A percentile compares a stretch with the other conserved stretches of the same genome.
These are phyloP conservation scores for Luvunga scandens DNA, from an alignment of 345 rosid species.

Conservation along the genomic window DNA sequence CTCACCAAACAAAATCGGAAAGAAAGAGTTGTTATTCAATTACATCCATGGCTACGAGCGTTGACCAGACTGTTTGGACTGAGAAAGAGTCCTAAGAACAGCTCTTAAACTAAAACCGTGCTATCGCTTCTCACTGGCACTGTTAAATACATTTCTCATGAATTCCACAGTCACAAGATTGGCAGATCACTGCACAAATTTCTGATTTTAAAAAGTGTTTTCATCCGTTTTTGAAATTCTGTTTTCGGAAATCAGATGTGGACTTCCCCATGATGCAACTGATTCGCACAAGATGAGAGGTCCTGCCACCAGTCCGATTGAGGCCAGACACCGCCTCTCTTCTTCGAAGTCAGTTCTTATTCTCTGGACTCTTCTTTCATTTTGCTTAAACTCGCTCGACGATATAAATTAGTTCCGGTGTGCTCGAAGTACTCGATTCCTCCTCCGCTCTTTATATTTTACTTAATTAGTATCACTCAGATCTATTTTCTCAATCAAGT, in stretches of 20 bases:
- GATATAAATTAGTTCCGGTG: neutral
- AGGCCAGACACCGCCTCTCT: conserved; percentile 15
- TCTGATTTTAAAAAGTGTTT: too few relatives aligned
- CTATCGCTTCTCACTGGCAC: too few relatives aligned
- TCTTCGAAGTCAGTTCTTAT: neutral
- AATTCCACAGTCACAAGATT: too few relatives aligned
- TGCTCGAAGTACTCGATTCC: neutral
- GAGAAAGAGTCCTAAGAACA: too few relatives aligned
- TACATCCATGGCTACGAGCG: too few relatives aligned
- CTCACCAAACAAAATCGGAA: too few relatives aligned
- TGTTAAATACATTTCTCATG: too few relatives aligned
- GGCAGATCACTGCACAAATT: neutral
- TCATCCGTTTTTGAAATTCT: neutral
- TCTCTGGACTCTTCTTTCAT: neutral
- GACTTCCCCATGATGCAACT: conserved; percentile 5
- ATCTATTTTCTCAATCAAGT: neutral
- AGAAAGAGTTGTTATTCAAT: too few relatives aligned
- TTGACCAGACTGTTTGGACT: too few relatives aligned
- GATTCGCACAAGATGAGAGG: conserved; percentile 15
- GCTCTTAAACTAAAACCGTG: neutral
- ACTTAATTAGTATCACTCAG: neutral
- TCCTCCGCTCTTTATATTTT: neutral
- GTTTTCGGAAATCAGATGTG: neutral
- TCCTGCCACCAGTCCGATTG: neutral
- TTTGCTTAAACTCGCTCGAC: neutral